Evolutionary conservation across 768 basidiomycete genomes (phyloP).

Genomic region (Sarcodon aspratus): DNA sequence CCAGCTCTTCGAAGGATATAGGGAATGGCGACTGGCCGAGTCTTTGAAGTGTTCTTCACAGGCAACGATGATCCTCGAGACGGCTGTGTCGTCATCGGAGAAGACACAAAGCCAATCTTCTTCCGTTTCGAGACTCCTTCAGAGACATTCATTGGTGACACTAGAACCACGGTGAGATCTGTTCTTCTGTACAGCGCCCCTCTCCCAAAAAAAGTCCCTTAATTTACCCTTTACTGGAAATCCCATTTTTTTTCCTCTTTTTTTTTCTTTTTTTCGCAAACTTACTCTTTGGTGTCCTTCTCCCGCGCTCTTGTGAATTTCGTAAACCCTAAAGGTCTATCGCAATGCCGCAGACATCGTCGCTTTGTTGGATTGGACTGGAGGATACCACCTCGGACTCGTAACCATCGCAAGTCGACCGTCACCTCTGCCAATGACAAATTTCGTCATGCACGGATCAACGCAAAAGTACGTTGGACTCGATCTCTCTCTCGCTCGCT

Average conservation of each 20-base stretch:
- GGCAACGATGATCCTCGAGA: constrained; percentile 57
- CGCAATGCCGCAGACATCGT: constrained; percentile 37
- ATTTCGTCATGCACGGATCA: constrained; percentile 45
- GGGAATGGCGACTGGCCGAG: background rate
- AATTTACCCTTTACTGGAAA: background rate
- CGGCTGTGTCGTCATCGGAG: constrained; percentile 55
- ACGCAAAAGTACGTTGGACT: constrained; percentile 29
- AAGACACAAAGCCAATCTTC: constrained; percentile 46
- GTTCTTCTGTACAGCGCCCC: background rate
- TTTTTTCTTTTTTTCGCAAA: constrained; percentile 1
- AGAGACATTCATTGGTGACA: constrained; percentile 22
- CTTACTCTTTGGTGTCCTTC: constrained; percentile 23
- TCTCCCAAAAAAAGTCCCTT: background rate
- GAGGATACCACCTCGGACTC: constrained; percentile 22
- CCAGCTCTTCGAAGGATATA: too few relatives aligned
- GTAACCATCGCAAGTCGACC: constrained; percentile 42
- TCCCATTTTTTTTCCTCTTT: background rate
- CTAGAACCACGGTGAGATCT: constrained; percentile 37
- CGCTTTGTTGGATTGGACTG: constrained; percentile 40
- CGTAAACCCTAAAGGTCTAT: constrained; percentile 24
- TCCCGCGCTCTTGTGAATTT: constrained; percentile 3
- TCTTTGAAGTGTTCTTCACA: constrained; percentile 45
- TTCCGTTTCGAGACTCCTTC: constrained; percentile 53
- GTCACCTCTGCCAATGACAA: constrained; percentile 39
- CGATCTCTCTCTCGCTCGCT: background rate